phyloP scores from a whole-genome alignment of 305 asterid genomes.

The Ajuga reptans region DNA sequence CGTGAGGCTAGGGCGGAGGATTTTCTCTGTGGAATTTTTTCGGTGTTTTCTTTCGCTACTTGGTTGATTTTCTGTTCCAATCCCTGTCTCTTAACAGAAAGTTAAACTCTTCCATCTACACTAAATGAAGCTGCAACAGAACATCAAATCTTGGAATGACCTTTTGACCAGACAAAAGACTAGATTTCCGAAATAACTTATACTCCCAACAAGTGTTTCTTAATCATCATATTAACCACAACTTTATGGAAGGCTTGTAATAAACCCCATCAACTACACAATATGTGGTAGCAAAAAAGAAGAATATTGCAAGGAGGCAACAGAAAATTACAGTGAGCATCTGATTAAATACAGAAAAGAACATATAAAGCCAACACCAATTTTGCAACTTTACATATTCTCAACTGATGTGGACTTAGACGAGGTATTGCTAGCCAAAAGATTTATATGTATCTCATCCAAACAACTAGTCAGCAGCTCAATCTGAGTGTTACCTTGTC shows the following conservation, averaged over 20 bases:
- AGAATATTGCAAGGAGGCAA: not conserved
- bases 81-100: too few species aligned
- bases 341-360: not conserved
- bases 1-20: too few species aligned
- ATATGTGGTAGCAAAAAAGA: not conserved
- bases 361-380: not conserved
- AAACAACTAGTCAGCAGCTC: not conserved
- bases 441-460: not conserved
- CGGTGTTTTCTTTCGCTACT: too few species aligned
- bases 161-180: not conserved
- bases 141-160: not conserved
- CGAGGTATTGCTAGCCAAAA: constrained; percentile 10
- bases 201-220: not conserved
- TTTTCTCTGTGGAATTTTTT: too few species aligned
- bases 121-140: not conserved
- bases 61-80: too few species aligned
- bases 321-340: not conserved
- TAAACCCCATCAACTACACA: not conserved
- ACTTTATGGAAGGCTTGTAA: not conserved
- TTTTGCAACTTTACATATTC: not conserved
- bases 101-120: not conserved
- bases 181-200: not conserved
- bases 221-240: not conserved
- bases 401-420: not conserved
- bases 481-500: constrained; percentile 59